A percentile compares a stretch with the other conserved stretches of the same genome.
Evolutionary conservation across 768 basidiomycete genomes (phyloP).

Genomic region (Calocybe cyanea): DNA sequence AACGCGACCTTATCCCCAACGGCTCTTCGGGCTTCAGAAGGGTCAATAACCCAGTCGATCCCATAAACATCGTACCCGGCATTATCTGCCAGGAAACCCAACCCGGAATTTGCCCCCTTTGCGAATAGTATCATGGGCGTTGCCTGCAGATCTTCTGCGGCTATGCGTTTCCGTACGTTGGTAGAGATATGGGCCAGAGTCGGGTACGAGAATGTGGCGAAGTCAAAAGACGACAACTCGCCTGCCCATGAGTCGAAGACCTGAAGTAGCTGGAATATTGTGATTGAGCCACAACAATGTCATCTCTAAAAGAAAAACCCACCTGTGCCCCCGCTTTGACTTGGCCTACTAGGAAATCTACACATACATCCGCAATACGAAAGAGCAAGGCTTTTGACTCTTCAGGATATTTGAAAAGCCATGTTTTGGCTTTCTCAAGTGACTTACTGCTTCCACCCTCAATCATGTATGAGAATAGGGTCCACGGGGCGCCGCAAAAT

Average conservation of each 20-base stretch:
- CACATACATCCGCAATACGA: constrained; percentile 84
- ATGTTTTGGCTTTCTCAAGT: constrained; percentile 87
- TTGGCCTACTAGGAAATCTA: constrained; percentile 89
- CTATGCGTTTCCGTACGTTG: constrained; percentile 60
- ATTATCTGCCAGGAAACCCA: constrained; percentile 53
- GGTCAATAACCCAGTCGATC: constrained; percentile 88
- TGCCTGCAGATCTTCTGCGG: constrained; percentile 44
- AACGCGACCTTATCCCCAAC: constrained; percentile 64
- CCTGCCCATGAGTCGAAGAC: constrained; percentile 97
- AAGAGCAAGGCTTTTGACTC: constrained; percentile 74
- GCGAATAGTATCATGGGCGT: constrained; percentile 92
- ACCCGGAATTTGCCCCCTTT: constrained; percentile 84
- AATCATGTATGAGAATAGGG: constrained; percentile 96
- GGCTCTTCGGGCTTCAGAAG: constrained; percentile 59
- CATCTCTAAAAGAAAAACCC: constrained; percentile 15
- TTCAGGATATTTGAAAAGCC: constrained; percentile 89
- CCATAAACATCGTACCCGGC: constrained; percentile 86
- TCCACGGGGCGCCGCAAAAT: constrained; percentile 98
- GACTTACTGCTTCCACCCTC: constrained; percentile 94
- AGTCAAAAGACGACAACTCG: constrained; percentile 88
- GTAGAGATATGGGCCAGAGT: constrained; percentile 68
- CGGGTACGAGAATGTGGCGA: constrained; percentile 79
- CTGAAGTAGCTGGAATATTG: constrained; percentile 71
- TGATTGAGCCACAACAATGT: neutral
- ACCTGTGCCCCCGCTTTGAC: constrained; percentile 96